These are phyloP conservation scores for Spiraea crenata DNA, from an alignment of 331 rosid genomes.

Conservation along the genomic window DNA sequence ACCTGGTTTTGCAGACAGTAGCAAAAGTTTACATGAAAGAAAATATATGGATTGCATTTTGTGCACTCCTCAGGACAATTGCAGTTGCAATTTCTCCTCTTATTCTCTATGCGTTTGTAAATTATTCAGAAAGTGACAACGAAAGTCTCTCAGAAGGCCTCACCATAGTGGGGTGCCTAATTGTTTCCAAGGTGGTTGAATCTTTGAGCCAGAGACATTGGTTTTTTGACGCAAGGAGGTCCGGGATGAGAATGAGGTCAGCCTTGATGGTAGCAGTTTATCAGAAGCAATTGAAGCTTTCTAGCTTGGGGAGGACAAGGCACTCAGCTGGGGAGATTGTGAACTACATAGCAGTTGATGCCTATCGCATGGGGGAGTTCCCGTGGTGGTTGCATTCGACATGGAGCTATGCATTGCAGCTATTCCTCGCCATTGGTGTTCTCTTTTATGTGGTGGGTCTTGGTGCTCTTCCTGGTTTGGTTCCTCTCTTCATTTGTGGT, in stretches of 20 bases:
- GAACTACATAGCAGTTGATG: slow-evolving; percentile 72
- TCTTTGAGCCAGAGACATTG: slow-evolving; percentile 62
- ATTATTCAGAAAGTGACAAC: slow-evolving; percentile 42
- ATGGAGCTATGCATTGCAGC: slow-evolving; percentile 45
- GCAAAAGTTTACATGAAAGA: slow-evolving; percentile 49
- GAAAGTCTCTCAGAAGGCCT: slow-evolving; percentile 41
- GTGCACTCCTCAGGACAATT: slow-evolving; percentile 50
- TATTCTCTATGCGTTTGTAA: slow-evolving; percentile 65
- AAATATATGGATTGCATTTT: slow-evolving; percentile 49
- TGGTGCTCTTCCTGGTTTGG: slow-evolving; percentile 68
- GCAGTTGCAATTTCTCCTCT: slow-evolving; percentile 56
- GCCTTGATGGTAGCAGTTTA: slow-evolving; percentile 80
- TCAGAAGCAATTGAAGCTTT: slow-evolving; percentile 60
- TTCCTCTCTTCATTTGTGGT: slow-evolving; percentile 48
- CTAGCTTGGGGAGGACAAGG: slow-evolving; percentile 49
- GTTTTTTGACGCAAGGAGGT: slow-evolving; percentile 52
- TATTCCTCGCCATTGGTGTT: slow-evolving; percentile 40
- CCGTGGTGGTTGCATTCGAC: slow-evolving; percentile 74
- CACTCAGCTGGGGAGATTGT: slow-evolving; percentile 78
- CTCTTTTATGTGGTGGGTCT: slow-evolving; percentile 53
- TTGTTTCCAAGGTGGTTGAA: slow-evolving; percentile 47
- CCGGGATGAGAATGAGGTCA: slow-evolving; percentile 74
- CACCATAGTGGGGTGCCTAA: slow-evolving; percentile 46
- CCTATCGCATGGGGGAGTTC: slow-evolving; percentile 76
- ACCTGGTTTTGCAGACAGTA: slow-evolving; percentile 50